Evolutionary conservation across 2,329 filamentous ascomycete species (phyloP).

Genomic region (Hymenoscyphus fructigenus): DNA sequence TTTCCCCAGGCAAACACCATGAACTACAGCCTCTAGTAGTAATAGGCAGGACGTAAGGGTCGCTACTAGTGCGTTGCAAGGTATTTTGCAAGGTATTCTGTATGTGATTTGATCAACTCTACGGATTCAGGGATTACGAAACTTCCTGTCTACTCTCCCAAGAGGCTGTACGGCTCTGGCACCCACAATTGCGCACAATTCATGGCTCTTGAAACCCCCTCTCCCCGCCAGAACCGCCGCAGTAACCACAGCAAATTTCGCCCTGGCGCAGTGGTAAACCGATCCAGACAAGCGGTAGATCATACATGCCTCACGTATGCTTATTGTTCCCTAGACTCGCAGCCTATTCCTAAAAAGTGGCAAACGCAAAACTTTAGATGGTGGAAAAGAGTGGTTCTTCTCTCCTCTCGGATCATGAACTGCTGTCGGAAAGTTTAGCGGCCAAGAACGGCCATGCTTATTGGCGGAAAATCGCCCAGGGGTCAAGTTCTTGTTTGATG

Average conservation of each 20-base stretch:
- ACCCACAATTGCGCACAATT: background rate
- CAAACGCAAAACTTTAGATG: too few relatives aligned
- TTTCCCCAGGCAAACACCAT: background rate
- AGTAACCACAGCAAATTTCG: background rate
- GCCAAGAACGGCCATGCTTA: background rate
- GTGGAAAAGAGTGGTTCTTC: too few relatives aligned
- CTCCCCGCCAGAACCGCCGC: background rate
- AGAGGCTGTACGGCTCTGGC: constrained; percentile 7
- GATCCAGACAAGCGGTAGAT: constrained; percentile 7
- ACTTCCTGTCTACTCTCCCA: too few relatives aligned
- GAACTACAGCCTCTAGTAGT: too few relatives aligned
- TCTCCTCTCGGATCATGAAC: background rate
- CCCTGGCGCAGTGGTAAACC: background rate
- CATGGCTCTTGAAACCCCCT: background rate
- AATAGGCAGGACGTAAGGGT: too few relatives aligned
- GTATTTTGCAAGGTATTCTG: too few relatives aligned
- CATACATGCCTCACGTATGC: constrained; percentile 4
- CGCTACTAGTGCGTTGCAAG: too few relatives aligned
- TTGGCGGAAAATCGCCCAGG: constrained; percentile 7
- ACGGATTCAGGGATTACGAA: too few relatives aligned
- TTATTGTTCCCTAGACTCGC: background rate
- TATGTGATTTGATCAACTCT: too few relatives aligned
- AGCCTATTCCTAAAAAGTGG: background rate
- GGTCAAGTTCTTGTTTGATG: constrained; percentile 6
- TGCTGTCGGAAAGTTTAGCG: background rate